Evolutionary conservation across 805 yeast species (phyloP).

Genomic region (Barnettozyma siamensis): DNA sequence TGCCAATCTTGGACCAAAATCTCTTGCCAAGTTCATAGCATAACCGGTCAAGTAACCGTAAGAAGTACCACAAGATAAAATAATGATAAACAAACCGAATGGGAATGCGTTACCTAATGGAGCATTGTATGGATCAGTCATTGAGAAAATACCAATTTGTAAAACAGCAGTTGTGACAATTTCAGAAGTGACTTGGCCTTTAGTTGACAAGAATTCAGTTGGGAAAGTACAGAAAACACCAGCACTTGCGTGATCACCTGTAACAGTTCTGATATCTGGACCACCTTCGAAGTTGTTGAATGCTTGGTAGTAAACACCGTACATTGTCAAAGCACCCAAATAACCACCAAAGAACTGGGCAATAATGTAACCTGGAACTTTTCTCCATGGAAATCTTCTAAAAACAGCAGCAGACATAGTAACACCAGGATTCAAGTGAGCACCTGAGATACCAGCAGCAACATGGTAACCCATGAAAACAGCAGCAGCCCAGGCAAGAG

Average conservation of each 20-base stretch:
- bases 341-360: conserved; percentile 47
- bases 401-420: conserved; percentile 41
- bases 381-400: conserved; percentile 47
- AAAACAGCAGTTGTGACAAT: conserved; percentile 39
- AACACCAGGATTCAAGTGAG: conserved; percentile 52
- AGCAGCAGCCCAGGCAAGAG: conserved; percentile 50
- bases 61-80: conserved; percentile 41
- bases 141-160: conserved; percentile 42
- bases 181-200: conserved; percentile 45
- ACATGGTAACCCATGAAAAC: conserved; percentile 45
- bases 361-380: conserved; percentile 38
- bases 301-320: conserved; percentile 39
- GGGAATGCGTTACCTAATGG: conserved; percentile 43
- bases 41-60: conserved; percentile 50
- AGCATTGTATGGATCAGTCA: conserved; percentile 46
- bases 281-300: conserved; percentile 32
- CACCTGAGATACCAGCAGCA: conserved; percentile 53
- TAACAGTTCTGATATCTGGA: conserved; percentile 20
- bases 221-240: conserved; percentile 45
- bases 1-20: conserved; percentile 48
- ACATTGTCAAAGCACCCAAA: conserved; percentile 40
- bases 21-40: conserved; percentile 51
- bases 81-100: conserved; percentile 38
- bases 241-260: conserved; percentile 32
- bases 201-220: conserved; percentile 31